Base-by-base conservation (phyloP, 1,284 basidiomycete species). In the Apiotrichum mycotoxinovorans region DNA sequence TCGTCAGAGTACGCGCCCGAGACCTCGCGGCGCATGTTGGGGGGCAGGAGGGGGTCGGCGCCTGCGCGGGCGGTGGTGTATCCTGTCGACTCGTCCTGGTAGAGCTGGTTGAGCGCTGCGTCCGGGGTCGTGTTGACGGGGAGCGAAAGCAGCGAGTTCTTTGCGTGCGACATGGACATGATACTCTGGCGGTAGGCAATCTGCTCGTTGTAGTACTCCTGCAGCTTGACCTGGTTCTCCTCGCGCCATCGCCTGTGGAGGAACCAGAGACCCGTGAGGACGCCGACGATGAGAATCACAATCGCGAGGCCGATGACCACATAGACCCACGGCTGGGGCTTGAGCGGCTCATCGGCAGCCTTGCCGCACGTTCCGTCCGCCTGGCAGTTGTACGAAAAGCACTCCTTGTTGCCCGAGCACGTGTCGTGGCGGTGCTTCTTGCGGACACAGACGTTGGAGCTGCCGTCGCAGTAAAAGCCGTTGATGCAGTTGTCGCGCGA, bases 361-460 rank as follows among this genome's bases (percentile, higher is more conserved):
- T 72, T 66, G 26, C 85, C 87, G 70, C 90, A 93, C 25, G 49
- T 65, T 5, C 83, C 83, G 55, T 76, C 76, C 18, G n/a, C 77
- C 68, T 34, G 83, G 73, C 90, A 92, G 74, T 91, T 91, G 80
- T 83, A 88, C 1, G 87, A 85, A 42, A 77, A 69, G 68, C 90
- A 89, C 86, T 91, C 88, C 75, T 91, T 92, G 77, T 91, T 88
- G 17, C 85, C 89, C 1, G 78, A 77, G 69, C 90, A 93, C 1
- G 80, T 54, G 18, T 72, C 82, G 5, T 83, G 85, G 2, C 86
- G 49, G 18, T 67, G 68, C 70, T 86, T 87, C 55, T 80, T 79
- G 52, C 80, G 74, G 66, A 85, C 78, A 44, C 60, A 76, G 89
- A 91, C 72, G 44, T 80, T 75, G 14, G 80, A 62, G 18, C 79